phyloP scores from a whole-genome alignment of 257 asterid species.

The Plantago elongata region DNA sequence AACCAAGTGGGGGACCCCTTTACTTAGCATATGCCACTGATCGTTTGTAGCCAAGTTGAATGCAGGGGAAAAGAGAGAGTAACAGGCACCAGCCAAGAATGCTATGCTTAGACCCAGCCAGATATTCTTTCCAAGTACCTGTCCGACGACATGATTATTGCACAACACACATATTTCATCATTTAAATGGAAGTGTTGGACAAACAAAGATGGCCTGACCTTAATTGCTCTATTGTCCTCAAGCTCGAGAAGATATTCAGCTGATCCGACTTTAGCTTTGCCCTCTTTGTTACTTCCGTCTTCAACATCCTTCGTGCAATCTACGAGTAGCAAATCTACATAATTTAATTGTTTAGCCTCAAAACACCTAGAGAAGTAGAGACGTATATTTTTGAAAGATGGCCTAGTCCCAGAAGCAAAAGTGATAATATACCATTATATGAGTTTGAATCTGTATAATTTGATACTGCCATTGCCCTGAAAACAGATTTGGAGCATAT shows the following conservation, averaged over 20 bases:
- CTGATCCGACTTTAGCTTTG: slow-evolving; percentile 75
- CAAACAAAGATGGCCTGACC: slow-evolving; percentile 29
- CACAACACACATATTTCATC: not conserved
- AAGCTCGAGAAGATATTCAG: slow-evolving; percentile 70
- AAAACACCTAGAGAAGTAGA: not conserved
- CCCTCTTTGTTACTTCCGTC: slow-evolving; percentile 30
- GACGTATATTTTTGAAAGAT: not conserved
- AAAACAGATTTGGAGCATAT: too few relatives aligned
- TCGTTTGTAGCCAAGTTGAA: slow-evolving; percentile 50
- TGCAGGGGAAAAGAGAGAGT: slow-evolving; percentile 44
- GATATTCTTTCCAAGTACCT: slow-evolving; percentile 42
- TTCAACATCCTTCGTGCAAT: slow-evolving; percentile 34
- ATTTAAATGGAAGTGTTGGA: not conserved
- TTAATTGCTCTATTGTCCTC: slow-evolving; percentile 76
- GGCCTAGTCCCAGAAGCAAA: not conserved
- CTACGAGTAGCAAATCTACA: not conserved
- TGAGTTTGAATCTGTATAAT: slow-evolving; percentile 21
- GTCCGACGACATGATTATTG: not conserved
- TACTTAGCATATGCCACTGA: slow-evolving; percentile 34
- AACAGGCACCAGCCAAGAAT: slow-evolving; percentile 37
- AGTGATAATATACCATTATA: slow-evolving; percentile 25
- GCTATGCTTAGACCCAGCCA: slow-evolving; percentile 34
- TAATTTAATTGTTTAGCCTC: too few relatives aligned
- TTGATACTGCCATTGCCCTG: slow-evolving; percentile 29
- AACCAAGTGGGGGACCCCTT: slow-evolving; percentile 30